A percentile compares a stretch with the other conserved stretches of the same genome.
Evolutionary conservation across 208 protist genomes (phyloP).

Genomic region (Trypanosoma congolense): DNA sequence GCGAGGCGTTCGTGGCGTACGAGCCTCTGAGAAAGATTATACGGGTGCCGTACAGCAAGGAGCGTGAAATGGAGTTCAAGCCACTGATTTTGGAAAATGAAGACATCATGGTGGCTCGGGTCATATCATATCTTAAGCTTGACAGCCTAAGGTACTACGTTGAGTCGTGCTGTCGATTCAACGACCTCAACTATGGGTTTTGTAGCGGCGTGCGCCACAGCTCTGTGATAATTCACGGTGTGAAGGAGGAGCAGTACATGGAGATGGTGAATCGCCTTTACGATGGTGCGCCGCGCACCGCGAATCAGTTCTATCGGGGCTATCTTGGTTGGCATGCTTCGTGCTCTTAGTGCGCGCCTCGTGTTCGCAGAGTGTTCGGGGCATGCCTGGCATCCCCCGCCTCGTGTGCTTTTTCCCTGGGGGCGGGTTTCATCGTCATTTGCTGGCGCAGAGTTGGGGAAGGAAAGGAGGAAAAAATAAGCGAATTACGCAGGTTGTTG

Average conservation of each 20-base stretch:
- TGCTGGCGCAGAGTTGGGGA: no score
- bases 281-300: neutral
- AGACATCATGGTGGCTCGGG: constrained; percentile 5
- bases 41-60: constrained; percentile 3
- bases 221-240: constrained; percentile 4
- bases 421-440: no score
- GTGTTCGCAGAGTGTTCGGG: no score
- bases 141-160: constrained; percentile 3
- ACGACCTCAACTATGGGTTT: constrained; percentile 7
- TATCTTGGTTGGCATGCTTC: neutral
- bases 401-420: no score
- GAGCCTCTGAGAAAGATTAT: neutral
- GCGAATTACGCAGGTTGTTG: no score
- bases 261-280: neutral
- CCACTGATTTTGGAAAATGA: constrained; percentile 4
- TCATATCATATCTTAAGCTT: constrained; percentile 1
- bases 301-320: neutral
- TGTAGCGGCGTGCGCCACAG: constrained; percentile 4
- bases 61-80: constrained; percentile 4
- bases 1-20: constrained; percentile 2
- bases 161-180: constrained; percentile 2
- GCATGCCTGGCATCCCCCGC: no score
- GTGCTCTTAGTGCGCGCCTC: neutral
- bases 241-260: constrained; percentile 3
- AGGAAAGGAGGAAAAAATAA: no score